These are phyloP conservation scores for Sporothrix curviconia DNA, from an alignment of 2,329 filamentous ascomycete genomes.

Conservation along the genomic window DNA sequence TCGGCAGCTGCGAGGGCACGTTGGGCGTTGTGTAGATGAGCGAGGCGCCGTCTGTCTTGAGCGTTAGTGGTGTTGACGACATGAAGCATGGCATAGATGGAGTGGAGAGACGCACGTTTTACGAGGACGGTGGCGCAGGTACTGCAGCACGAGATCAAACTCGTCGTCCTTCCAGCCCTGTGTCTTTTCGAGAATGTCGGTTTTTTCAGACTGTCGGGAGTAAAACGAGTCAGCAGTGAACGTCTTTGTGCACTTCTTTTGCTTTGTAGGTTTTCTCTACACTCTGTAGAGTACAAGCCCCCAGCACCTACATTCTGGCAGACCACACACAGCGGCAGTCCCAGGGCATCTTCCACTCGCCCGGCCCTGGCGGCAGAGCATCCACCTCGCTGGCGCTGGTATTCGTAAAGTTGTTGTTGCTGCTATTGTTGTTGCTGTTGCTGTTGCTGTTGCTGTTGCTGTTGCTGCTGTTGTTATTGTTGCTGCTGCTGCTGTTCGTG, in stretches of 20 bases:
- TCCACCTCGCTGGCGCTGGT: constrained; percentile 48
- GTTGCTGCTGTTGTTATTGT: too few species aligned
- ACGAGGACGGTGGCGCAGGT: constrained; percentile 81
- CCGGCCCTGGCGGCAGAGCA: constrained; percentile 72
- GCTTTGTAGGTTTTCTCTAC: too few species aligned
- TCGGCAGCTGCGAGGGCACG: constrained; percentile 68
- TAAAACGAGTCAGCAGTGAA: neutral
- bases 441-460: neutral
- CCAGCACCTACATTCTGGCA: constrained; percentile 76
- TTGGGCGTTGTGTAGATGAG: constrained; percentile 79
- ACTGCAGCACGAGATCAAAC: constrained; percentile 93
- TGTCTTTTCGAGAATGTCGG: constrained; percentile 83
- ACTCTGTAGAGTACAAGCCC: too few species aligned
- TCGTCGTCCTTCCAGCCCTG: constrained; percentile 92
- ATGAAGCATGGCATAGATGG: constrained; percentile 12
- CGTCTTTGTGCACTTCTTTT: too few species aligned
- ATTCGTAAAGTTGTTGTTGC: too few species aligned
- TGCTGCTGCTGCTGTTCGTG: neutral
- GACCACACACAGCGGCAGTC: constrained; percentile 85
- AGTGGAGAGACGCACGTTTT: constrained; percentile 55
- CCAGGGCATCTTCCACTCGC: constrained; percentile 88
- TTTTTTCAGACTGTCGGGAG: constrained; percentile 64
- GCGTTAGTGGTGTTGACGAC: constrained; percentile 18
- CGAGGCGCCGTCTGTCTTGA: constrained; percentile 68
- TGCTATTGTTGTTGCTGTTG: neutral